These are phyloP conservation scores for Cercophora sp. DNA, from an alignment of 495 filamentous ascomycete genomes.

Conservation along the genomic window DNA sequence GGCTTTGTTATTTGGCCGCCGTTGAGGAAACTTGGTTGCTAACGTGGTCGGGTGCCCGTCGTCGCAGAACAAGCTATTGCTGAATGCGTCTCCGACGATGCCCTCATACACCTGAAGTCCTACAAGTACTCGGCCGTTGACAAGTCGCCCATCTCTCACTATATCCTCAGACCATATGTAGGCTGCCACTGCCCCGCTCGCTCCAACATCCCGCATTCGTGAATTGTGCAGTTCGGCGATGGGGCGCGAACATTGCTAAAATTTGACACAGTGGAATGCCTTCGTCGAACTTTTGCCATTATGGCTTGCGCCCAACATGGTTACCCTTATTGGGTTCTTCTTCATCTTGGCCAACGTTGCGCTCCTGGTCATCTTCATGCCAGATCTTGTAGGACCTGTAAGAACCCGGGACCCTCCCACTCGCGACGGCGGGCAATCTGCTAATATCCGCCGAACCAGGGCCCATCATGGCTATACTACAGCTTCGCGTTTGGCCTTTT, in stretches of 20 bases:
- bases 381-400: slow-evolving; percentile 89
- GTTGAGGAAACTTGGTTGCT: too few species aligned
- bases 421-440: too few species aligned
- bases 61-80: slow-evolving; percentile 45
- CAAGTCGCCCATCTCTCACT: slow-evolving; percentile 89
- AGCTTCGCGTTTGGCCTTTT: slow-evolving; percentile 91
- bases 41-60: too few species aligned
- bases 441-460: slow-evolving; percentile 55
- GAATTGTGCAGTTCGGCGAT: neutral
- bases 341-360: slow-evolving; percentile 87
- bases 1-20: too few species aligned
- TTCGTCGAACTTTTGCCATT: slow-evolving; percentile 88
- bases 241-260: slow-evolving; percentile 6
- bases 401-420: slow-evolving; percentile 19
- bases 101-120: slow-evolving; percentile 76
- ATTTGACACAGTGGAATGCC: slow-evolving; percentile 77
- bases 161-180: slow-evolving; percentile 94
- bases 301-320: slow-evolving; percentile 97
- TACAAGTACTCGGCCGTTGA: slow-evolving; percentile 98
- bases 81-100: slow-evolving; percentile 57
- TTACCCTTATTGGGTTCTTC: slow-evolving; percentile 91
- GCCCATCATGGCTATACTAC: slow-evolving; percentile 87
- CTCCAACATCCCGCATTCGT: slow-evolving; percentile 5
- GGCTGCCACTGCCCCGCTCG: slow-evolving; percentile 27
- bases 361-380: slow-evolving; percentile 75